These are phyloP conservation scores for Didymella exigua DNA, from an alignment of 2,329 filamentous ascomycete species.

Conservation along the genomic window DNA sequence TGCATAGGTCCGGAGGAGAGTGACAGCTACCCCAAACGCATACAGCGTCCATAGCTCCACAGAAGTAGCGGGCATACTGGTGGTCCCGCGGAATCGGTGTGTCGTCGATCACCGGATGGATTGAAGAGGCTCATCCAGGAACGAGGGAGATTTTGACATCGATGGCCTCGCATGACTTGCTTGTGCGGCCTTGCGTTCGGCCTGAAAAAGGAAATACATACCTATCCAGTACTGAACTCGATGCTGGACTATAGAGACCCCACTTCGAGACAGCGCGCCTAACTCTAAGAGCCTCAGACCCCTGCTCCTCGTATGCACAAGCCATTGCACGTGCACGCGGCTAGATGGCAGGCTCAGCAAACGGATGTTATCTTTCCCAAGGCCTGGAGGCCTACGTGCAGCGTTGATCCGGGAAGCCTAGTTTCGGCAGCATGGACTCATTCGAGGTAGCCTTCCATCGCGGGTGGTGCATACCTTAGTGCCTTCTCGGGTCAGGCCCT, in stretches of 20 bases:
- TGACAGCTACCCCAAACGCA: constrained; percentile 20
- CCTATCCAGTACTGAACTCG: background rate
- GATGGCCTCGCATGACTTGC: background rate
- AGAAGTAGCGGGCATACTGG: background rate
- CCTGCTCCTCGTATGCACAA: constrained; percentile 6
- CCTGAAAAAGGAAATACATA: background rate
- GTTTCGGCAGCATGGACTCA: background rate
- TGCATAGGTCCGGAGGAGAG: constrained; percentile 22
- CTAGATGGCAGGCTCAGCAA: background rate
- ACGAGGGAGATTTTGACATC: background rate
- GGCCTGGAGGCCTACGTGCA: background rate
- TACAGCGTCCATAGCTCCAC: constrained; percentile 27
- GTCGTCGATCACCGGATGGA: background rate
- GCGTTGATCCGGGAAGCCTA: background rate
- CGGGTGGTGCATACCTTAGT: background rate
- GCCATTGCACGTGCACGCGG: background rate
- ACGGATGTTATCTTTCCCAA: background rate
- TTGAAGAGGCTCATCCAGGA: background rate
- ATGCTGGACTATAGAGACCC: background rate
- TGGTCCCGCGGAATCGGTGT: background rate
- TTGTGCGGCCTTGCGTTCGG: background rate
- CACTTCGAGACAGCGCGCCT: background rate
- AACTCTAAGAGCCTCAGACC: background rate
- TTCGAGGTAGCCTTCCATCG: background rate
- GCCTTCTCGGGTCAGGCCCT: background rate